Evolutionary conservation across 108 stramenopile genomes (phyloP).

Genomic region (Skeletonema potamos): DNA sequence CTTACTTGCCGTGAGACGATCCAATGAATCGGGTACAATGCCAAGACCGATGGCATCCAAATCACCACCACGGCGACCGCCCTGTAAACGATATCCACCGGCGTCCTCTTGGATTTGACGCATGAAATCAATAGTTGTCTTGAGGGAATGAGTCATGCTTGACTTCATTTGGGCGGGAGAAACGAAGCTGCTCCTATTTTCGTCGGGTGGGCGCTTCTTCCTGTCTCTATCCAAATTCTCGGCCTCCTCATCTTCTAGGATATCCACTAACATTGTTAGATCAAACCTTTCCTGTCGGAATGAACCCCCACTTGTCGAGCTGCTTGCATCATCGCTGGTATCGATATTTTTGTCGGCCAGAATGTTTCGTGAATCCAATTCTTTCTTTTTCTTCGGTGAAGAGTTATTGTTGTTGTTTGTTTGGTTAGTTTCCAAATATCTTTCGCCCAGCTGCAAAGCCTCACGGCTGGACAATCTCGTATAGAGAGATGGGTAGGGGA

Average conservation of each 20-base stretch:
- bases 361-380: background rate
- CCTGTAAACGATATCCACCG: too few species aligned
- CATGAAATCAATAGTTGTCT: constrained; percentile 26
- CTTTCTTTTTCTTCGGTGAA: background rate
- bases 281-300: constrained; percentile 34
- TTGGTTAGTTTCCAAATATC: constrained; percentile 3
- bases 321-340: constrained; percentile 10
- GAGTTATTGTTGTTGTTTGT: background rate
- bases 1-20: constrained; percentile 26
- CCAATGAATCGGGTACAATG: constrained; percentile 5
- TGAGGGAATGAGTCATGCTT: constrained; percentile 21
- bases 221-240: background rate
- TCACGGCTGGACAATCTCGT: constrained; percentile 49
- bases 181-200: background rate
- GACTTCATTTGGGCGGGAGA: background rate
- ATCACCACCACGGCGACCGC: too few species aligned
- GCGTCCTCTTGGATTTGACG: constrained; percentile 15
- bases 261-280: constrained; percentile 16
- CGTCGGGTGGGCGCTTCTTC: background rate
- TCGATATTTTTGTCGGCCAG: background rate
- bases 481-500: constrained; percentile 84
- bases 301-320: constrained; percentile 9
- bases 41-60: constrained; percentile 5
- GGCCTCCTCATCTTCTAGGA: constrained; percentile 4
- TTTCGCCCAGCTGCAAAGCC: constrained; percentile 53